Percentiles rank a stretch among this genome's conserved stretches.
phyloP scores from a whole-genome alignment of 176 grass and related monocot species.

The Tuctoria greenei region DNA sequence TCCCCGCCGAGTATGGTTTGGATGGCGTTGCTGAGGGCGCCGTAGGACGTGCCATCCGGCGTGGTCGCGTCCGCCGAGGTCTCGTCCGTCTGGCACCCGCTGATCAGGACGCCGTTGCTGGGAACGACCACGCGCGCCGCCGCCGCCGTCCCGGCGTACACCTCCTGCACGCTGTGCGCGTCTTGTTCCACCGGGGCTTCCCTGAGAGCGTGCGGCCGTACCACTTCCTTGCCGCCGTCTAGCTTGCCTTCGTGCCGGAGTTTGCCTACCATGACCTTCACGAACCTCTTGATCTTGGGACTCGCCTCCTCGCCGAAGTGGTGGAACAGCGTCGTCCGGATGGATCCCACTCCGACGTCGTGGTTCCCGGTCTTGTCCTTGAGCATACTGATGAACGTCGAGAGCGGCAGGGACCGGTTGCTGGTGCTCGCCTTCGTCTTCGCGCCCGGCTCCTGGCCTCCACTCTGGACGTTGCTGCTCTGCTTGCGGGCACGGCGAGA shows the following conservation, averaged over 20 bases:
- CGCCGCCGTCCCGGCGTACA: slow-evolving; percentile 45
- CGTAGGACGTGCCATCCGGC: slow-evolving; percentile 56
- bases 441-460: neutral
- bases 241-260: slow-evolving; percentile 33
- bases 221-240: neutral
- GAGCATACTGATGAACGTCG: slow-evolving; percentile 75
- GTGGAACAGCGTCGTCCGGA: slow-evolving; percentile 74
- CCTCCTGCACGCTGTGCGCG: slow-evolving; percentile 45
- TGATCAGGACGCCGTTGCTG: slow-evolving; percentile 62
- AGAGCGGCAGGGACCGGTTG: slow-evolving; percentile 66
- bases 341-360: slow-evolving; percentile 74
- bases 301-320: slow-evolving; percentile 80
- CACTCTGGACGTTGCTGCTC: neutral
- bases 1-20: slow-evolving; percentile 57
- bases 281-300: slow-evolving; percentile 91
- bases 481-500: slow-evolving; percentile 16
- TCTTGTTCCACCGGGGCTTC: slow-evolving; percentile 40
- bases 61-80: slow-evolving; percentile 68
- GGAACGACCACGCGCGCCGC: neutral
- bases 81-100: slow-evolving; percentile 89
- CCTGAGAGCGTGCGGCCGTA: neutral
- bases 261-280: slow-evolving; percentile 62
- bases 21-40: slow-evolving; percentile 85
- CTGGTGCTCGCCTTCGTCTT: slow-evolving; percentile 1
- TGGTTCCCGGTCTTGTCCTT: slow-evolving; percentile 70